These are phyloP conservation scores for Hansenula lynferdii DNA, from an alignment of 1,139 yeast species.

Conservation along the genomic window DNA sequence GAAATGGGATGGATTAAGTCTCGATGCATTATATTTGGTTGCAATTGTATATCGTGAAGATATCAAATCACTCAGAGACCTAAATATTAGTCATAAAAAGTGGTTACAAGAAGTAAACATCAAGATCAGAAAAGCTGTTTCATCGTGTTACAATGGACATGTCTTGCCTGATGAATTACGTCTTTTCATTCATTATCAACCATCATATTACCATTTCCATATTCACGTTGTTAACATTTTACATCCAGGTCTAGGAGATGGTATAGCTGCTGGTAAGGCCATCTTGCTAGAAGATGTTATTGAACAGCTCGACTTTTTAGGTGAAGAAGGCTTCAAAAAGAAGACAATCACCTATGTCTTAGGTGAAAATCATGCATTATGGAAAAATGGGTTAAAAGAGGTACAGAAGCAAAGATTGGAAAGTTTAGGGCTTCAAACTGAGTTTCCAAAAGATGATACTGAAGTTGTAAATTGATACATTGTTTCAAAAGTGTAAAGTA, in stretches of 20 bases:
- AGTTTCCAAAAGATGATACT: not conserved
- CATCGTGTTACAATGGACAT: constrained; percentile 35
- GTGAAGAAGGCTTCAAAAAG: constrained; percentile 46
- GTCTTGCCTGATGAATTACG: constrained; percentile 51
- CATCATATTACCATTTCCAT: constrained; percentile 94
- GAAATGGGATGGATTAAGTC: constrained; percentile 85
- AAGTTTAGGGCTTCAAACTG: constrained; percentile 1
- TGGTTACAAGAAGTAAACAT: constrained; percentile 46
- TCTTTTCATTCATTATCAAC: constrained; percentile 85
- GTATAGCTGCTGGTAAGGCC: constrained; percentile 76
- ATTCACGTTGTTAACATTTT: constrained; percentile 79
- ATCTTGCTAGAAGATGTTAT: constrained; percentile 77
- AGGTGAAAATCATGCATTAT: constrained; percentile 77
- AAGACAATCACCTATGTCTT: constrained; percentile 50
- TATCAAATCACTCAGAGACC: constrained; percentile 73
- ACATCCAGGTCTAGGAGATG: constrained; percentile 71
- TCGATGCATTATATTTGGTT: constrained; percentile 70
- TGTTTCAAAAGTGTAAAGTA: too few relatives aligned
- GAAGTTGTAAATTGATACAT: too few relatives aligned
- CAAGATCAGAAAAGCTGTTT: constrained; percentile 43
- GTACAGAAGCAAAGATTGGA: constrained; percentile 7
- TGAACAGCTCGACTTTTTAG: constrained; percentile 55
- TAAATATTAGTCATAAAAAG: constrained; percentile 51
- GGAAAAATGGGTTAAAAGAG: constrained; percentile 38
- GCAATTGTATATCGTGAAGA: constrained; percentile 72